These are phyloP conservation scores for Microbotryum intermedium DNA, from an alignment of 1,284 basidiomycete species.

Conservation along the genomic window DNA sequence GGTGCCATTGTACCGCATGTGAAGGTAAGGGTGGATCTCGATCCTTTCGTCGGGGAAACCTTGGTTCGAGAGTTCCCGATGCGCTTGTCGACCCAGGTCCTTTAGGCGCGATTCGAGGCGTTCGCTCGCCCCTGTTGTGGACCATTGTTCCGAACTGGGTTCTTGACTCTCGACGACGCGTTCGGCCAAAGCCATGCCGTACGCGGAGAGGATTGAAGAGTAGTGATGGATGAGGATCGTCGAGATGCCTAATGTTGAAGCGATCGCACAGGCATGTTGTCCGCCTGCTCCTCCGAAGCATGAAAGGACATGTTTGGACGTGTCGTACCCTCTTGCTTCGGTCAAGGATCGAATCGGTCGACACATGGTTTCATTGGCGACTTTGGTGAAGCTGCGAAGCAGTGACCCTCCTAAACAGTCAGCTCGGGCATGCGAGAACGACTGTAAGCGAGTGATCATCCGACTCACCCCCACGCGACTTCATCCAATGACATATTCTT, in stretches of 20 bases:
- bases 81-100: background rate
- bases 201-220: slow-evolving; percentile 56
- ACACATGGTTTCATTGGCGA: slow-evolving; percentile 43
- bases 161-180: slow-evolving; percentile 35
- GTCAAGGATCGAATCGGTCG: slow-evolving; percentile 29
- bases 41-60: background rate
- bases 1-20: slow-evolving; percentile 21
- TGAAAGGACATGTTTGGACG: slow-evolving; percentile 18
- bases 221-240: slow-evolving; percentile 71
- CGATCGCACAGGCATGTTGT: slow-evolving; percentile 64
- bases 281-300: slow-evolving; percentile 50
- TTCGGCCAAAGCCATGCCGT: slow-evolving; percentile 80
- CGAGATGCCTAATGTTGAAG: slow-evolving; percentile 64
- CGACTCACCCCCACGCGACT: slow-evolving; percentile 59
- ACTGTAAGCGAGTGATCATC: slow-evolving; percentile 41
- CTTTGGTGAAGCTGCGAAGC: slow-evolving; percentile 59
- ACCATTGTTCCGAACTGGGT: slow-evolving; percentile 24
- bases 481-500: slow-evolving; percentile 62
- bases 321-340: slow-evolving; percentile 28
- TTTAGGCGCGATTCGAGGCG: slow-evolving; percentile 4
- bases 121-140: slow-evolving; percentile 5
- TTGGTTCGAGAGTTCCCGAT: background rate
- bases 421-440: too few species aligned
- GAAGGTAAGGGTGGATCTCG: slow-evolving; percentile 20
- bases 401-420: too few species aligned